Evolutionary conservation across 306 rosid genomes (phyloP).

Genomic region (Cicer yamashitae): DNA sequence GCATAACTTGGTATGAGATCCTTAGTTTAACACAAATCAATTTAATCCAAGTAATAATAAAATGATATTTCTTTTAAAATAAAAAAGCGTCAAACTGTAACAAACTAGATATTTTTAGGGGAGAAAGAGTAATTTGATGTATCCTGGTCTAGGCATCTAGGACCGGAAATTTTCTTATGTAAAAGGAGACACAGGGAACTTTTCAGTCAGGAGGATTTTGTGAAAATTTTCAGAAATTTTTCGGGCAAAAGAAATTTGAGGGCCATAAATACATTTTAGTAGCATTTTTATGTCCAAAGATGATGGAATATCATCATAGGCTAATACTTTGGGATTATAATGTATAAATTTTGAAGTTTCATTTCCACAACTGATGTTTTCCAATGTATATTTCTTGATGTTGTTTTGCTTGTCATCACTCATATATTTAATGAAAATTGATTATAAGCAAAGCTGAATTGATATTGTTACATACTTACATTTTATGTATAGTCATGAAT

Average conservation of each 20-base stretch:
- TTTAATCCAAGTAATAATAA: conserved; percentile 2
- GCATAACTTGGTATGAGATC: conserved; percentile 6
- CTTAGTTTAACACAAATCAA: conserved; percentile 7
- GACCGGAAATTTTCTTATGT: conserved; percentile 12
- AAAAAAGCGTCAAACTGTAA: not conserved
- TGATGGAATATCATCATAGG: conserved; percentile 3
- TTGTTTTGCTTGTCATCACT: conserved; percentile 15
- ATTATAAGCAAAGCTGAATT: conserved; percentile 11
- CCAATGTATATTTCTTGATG: not conserved
- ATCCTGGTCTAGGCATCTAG: conserved; percentile 4
- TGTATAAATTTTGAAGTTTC: not conserved
- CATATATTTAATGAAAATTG: conserved; percentile 9
- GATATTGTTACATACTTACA: not conserved
- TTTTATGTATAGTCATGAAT: conserved; percentile 26
- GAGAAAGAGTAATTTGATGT: conserved; percentile 1
- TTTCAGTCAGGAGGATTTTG: conserved; percentile 8
- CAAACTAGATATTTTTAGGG: not conserved
- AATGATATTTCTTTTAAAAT: not conserved
- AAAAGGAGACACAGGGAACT: conserved; percentile 21
- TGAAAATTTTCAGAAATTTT: not conserved
- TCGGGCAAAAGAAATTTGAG: not conserved
- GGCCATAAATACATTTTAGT: conserved; percentile 7
- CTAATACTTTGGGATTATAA: conserved; percentile 9
- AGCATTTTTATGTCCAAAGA: conserved; percentile 32
- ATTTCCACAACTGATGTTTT: conserved; percentile 10